phyloP scores from a whole-genome alignment of 306 rosid species.

The Quercus cerris region DNA sequence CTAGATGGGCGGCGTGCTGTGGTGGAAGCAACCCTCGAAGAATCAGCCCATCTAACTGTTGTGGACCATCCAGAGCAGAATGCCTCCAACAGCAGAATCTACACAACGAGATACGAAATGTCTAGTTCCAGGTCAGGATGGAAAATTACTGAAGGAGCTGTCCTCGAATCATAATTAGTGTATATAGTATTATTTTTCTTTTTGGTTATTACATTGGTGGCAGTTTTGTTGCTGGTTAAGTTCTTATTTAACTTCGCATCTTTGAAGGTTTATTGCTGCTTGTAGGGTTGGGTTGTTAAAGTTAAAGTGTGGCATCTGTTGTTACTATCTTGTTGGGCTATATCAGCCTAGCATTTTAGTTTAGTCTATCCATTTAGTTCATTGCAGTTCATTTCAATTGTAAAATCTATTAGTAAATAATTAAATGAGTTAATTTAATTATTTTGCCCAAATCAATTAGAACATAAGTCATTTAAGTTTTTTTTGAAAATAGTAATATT shows the following conservation, averaged over 20 bases:
- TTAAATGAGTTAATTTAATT: too few species aligned
- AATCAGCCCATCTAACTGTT: conserved; percentile 64
- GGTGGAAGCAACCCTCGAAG: conserved; percentile 90
- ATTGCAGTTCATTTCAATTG: too few species aligned
- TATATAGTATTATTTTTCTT: conserved; percentile 20
- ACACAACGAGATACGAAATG: conserved; percentile 87
- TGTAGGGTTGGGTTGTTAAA: too few species aligned
- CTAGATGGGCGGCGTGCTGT: conserved; percentile 73
- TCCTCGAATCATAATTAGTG: conserved; percentile 62
- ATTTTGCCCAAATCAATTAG: too few species aligned
- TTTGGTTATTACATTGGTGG: neutral
- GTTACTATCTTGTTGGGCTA: too few species aligned
- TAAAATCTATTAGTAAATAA: too few species aligned
- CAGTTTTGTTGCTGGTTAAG: neutral
- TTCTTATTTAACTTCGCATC: neutral
- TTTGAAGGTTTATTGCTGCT: neutral
- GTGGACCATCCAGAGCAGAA: conserved; percentile 63
- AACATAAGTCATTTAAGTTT: too few species aligned
- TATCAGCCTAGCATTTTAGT: too few species aligned
- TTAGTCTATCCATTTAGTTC: too few species aligned
- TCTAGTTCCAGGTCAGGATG: conserved; percentile 66
- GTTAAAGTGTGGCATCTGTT: too few species aligned
- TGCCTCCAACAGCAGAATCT: conserved; percentile 65
- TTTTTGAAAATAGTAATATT: too few species aligned
- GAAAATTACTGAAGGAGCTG: conserved; percentile 93